Conservation (phyloP, 495 filamentous ascomycete genomes). For the Chlorociboria aeruginascens region DNA sequence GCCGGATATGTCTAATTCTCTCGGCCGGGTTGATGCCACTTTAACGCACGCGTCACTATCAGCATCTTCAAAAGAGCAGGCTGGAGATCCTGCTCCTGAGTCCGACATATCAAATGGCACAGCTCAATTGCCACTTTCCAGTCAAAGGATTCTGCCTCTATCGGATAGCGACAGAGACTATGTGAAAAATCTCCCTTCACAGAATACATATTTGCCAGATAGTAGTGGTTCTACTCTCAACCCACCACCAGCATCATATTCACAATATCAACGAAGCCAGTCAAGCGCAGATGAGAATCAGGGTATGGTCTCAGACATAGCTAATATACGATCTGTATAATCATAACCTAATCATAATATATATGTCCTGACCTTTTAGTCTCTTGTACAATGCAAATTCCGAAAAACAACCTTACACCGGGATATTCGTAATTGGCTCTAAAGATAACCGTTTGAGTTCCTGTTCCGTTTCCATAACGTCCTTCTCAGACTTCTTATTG, state of each 20-base stretch:
- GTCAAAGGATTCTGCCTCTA: no score
- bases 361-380: background rate
- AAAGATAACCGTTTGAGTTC: slow-evolving; percentile 26
- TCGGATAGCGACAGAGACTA: no score
- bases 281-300: background rate
- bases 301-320: slow-evolving; percentile 3
- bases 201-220: no score
- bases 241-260: background rate
- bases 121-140: no score
- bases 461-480: slow-evolving; percentile 4
- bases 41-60: no score
- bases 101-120: no score
- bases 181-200: no score
- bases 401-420: background rate
- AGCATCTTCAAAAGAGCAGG: no score
- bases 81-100: no score
- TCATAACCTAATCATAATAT: background rate
- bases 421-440: slow-evolving; percentile 6
- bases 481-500: slow-evolving; percentile 14
- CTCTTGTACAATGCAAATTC: background rate
- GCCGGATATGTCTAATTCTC: background rate
- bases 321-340: slow-evolving; percentile 5
- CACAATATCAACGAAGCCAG: slow-evolving; percentile 1
- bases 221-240: no score
- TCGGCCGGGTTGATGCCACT: background rate